Percentiles rank a stretch among this genome's conserved stretches.
Evolutionary conservation across 2,329 filamentous ascomycete genomes (phyloP).

Genomic region (Plectosphaerella plurivora): DNA sequence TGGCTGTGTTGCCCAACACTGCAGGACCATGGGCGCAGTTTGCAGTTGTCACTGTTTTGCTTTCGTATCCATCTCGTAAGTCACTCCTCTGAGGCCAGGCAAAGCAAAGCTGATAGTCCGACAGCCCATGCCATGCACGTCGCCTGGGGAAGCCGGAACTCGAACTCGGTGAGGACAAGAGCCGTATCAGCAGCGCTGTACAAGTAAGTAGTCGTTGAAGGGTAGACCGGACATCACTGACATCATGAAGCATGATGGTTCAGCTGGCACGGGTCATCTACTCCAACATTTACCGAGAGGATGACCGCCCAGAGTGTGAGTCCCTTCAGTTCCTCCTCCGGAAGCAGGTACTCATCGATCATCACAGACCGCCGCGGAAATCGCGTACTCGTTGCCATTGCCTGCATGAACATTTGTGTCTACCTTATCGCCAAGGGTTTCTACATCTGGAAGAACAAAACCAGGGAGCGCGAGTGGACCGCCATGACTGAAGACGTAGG

Average conservation of each 20-base stretch:
- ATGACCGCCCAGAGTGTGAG: slow-evolving; percentile 35
- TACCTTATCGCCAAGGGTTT: slow-evolving; percentile 48
- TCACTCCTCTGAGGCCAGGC: slow-evolving; percentile 13
- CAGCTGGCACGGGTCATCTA: slow-evolving; percentile 41
- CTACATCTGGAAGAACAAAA: slow-evolving; percentile 45
- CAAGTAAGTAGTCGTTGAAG: slow-evolving; percentile 27
- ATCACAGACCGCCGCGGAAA: slow-evolving; percentile 9
- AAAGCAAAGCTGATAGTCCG: slow-evolving; percentile 9
- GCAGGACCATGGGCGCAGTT: slow-evolving; percentile 24
- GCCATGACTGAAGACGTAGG: slow-evolving; percentile 35
- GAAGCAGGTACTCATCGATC: background rate
- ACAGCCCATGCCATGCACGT: slow-evolving; percentile 42
- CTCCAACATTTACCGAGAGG: slow-evolving; percentile 41
- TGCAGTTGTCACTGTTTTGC: slow-evolving; percentile 22
- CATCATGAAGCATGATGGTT: slow-evolving; percentile 33
- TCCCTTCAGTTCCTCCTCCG: background rate
- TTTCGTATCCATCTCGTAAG: slow-evolving; percentile 25
- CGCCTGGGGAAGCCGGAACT: slow-evolving; percentile 49
- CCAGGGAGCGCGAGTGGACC: slow-evolving; percentile 41
- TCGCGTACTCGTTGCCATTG: slow-evolving; percentile 15
- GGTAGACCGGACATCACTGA: background rate
- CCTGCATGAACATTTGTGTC: slow-evolving; percentile 14
- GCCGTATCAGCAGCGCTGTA: slow-evolving; percentile 61
- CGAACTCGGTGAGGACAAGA: slow-evolving; percentile 55
- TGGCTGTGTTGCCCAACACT: slow-evolving; percentile 20